Percentiles rank a stretch among this genome's conserved stretches.
Conservation (phyloP, 2,329 filamentous ascomycete species). For the Fusarium sp. region DNA sequence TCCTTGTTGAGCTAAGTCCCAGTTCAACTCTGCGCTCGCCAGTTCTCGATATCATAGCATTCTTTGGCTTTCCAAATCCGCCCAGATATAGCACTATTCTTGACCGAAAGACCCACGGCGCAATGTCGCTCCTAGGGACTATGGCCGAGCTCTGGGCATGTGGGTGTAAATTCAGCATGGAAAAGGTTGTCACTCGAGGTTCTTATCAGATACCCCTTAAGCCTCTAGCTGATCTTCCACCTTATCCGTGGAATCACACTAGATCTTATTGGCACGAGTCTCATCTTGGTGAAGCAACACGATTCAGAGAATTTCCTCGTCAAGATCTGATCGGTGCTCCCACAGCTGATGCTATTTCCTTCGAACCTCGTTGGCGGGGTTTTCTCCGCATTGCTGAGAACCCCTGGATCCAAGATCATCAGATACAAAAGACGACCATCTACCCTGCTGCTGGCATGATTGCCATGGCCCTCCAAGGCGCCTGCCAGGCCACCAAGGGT, state of each 20-base stretch:
- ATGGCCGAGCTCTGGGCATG: constrained; percentile 51
- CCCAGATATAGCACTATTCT: constrained; percentile 43
- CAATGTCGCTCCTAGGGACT: constrained; percentile 42
- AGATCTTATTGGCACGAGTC: constrained; percentile 64
- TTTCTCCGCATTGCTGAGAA: constrained; percentile 59
- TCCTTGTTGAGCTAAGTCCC: constrained; percentile 56
- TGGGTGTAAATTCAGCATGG: constrained; percentile 47
- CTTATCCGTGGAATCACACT: constrained; percentile 64
- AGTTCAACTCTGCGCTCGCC: constrained; percentile 49
- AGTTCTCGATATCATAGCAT: constrained; percentile 48
- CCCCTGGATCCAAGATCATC: constrained; percentile 62
- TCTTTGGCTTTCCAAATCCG: background rate
- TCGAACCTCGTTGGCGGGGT: constrained; percentile 59
- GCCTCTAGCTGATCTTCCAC: constrained; percentile 57
- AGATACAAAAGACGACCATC: constrained; percentile 59
- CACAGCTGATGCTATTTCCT: constrained; percentile 54
- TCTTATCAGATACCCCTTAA: constrained; percentile 29
- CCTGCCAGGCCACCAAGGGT: constrained; percentile 50
- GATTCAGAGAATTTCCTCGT: constrained; percentile 55
- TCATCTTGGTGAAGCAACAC: constrained; percentile 53
- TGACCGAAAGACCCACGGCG: constrained; percentile 37
- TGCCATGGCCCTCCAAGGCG: constrained; percentile 59
- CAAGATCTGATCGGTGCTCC: constrained; percentile 62
- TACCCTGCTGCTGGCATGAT: constrained; percentile 62
- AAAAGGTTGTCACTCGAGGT: constrained; percentile 39